phyloP scores from a whole-genome alignment of 2,329 filamentous ascomycete species.

The Fusarium mexicanum region DNA sequence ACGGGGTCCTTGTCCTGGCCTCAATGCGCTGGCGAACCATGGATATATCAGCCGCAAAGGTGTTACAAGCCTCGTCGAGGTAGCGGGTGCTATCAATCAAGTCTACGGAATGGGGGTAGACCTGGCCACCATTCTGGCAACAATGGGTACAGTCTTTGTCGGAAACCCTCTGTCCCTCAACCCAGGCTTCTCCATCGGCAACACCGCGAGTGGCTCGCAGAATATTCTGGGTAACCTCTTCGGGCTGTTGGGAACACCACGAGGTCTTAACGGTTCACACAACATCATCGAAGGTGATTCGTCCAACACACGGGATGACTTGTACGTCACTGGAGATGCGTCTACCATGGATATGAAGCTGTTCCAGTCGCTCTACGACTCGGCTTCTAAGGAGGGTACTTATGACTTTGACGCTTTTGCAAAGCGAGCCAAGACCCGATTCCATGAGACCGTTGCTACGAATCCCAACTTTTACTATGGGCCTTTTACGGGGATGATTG shows the following conservation, averaged over 20 bases:
- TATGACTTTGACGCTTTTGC: conserved; percentile 18
- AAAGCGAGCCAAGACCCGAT: not conserved
- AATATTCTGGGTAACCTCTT: conserved; percentile 15
- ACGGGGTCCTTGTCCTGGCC: conserved; percentile 46
- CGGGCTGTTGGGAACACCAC: conserved; percentile 10
- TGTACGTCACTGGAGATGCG: conserved; percentile 20
- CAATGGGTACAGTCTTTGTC: conserved; percentile 12
- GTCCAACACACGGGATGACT: conserved; percentile 6
- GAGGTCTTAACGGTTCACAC: conserved; percentile 7
- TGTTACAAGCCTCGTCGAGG: conserved; percentile 28
- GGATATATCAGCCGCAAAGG: conserved; percentile 44
- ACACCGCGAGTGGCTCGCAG: not conserved
- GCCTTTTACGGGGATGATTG: conserved; percentile 17
- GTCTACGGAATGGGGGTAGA: conserved; percentile 18
- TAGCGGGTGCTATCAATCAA: conserved; percentile 20
- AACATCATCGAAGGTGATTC: conserved; percentile 25
- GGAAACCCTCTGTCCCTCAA: conserved; percentile 14
- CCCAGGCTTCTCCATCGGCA: conserved; percentile 20
- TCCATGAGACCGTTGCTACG: not conserved
- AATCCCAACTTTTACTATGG: conserved; percentile 28
- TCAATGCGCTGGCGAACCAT: conserved; percentile 52
- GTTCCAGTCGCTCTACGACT: conserved; percentile 13
- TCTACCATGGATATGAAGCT: conserved; percentile 3
- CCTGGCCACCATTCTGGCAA: conserved; percentile 3
- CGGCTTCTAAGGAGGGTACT: conserved; percentile 3